Evolutionary conservation across 2,329 filamentous ascomycete genomes (phyloP).

Genomic region (Pseudopyrenochaeta lycopersici): DNA sequence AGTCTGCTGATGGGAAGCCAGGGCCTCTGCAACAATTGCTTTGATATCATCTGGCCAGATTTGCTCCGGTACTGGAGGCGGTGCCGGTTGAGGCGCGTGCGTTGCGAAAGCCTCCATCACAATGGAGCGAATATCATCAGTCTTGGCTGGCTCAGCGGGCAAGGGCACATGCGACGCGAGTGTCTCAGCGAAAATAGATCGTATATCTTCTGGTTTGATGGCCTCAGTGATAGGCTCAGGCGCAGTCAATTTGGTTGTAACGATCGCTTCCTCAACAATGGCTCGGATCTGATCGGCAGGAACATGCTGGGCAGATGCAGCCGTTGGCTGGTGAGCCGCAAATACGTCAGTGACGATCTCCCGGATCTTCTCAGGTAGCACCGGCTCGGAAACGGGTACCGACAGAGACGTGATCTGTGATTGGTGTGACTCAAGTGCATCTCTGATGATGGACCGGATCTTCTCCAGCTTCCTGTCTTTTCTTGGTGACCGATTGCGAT

Average conservation of each 20-base stretch:
- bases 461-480: slow-evolving; percentile 84
- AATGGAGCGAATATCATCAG: slow-evolving; percentile 37
- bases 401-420: slow-evolving; percentile 38
- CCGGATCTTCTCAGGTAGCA: slow-evolving; percentile 75
- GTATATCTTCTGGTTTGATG: slow-evolving; percentile 40
- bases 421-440: slow-evolving; percentile 67
- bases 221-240: slow-evolving; percentile 25
- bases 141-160: slow-evolving; percentile 22
- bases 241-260: slow-evolving; percentile 47
- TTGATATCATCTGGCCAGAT: slow-evolving; percentile 60
- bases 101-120: slow-evolving; percentile 41
- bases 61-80: slow-evolving; percentile 37
- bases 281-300: slow-evolving; percentile 75
- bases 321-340: slow-evolving; percentile 50
- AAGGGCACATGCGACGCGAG: slow-evolving; percentile 25
- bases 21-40: slow-evolving; percentile 65
- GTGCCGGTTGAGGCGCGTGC: slow-evolving; percentile 35
- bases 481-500: slow-evolving; percentile 77
- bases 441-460: slow-evolving; percentile 67
- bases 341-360: slow-evolving; percentile 70
- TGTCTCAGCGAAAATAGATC: slow-evolving; percentile 34
- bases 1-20: slow-evolving; percentile 55
- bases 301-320: slow-evolving; percentile 36
- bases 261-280: slow-evolving; percentile 70
- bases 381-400: slow-evolving; percentile 34